Conservation (phyloP, 2,329 filamentous ascomycete genomes). For the Passalora sequoiae region DNA sequence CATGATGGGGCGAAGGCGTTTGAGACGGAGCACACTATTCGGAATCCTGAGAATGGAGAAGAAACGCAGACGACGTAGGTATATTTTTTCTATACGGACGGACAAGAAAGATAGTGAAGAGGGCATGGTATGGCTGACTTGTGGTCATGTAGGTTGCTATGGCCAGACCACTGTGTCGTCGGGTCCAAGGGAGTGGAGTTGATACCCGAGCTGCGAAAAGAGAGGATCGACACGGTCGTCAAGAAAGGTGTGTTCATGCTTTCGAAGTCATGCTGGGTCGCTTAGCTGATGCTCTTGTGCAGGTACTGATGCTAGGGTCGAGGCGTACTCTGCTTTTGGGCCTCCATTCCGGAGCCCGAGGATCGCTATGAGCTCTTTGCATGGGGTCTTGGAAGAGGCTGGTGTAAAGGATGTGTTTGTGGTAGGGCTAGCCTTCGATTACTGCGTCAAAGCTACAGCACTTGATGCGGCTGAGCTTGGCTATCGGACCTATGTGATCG, state of each 20-base stretch:
- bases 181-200: slow-evolving; percentile 66
- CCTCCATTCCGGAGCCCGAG: slow-evolving; percentile 65
- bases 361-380: slow-evolving; percentile 59
- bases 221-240: slow-evolving; percentile 59
- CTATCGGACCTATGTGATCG: slow-evolving; percentile 69
- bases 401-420: slow-evolving; percentile 74
- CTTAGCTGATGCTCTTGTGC: background rate
- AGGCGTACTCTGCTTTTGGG: slow-evolving; percentile 93
- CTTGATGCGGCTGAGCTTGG: slow-evolving; percentile 70
- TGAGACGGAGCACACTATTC: slow-evolving; percentile 57
- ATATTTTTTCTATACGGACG: too few species aligned
- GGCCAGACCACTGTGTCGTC: slow-evolving; percentile 87
- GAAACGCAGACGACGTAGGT: slow-evolving; percentile 53
- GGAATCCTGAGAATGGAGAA: slow-evolving; percentile 63
- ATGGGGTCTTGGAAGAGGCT: slow-evolving; percentile 50
- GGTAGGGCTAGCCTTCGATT: slow-evolving; percentile 81
- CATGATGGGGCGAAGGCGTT: slow-evolving; percentile 66
- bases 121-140: too few species aligned
- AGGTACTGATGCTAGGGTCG: slow-evolving; percentile 56
- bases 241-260: slow-evolving; percentile 63
- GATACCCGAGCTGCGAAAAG: slow-evolving; percentile 62
- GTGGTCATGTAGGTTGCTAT: slow-evolving; percentile 61
- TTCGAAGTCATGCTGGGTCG: background rate
- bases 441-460: slow-evolving; percentile 79
- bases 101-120: too few species aligned